phyloP scores from a whole-genome alignment of 2,329 filamentous ascomycete genomes.

The Cladophialophora psammophila region DNA sequence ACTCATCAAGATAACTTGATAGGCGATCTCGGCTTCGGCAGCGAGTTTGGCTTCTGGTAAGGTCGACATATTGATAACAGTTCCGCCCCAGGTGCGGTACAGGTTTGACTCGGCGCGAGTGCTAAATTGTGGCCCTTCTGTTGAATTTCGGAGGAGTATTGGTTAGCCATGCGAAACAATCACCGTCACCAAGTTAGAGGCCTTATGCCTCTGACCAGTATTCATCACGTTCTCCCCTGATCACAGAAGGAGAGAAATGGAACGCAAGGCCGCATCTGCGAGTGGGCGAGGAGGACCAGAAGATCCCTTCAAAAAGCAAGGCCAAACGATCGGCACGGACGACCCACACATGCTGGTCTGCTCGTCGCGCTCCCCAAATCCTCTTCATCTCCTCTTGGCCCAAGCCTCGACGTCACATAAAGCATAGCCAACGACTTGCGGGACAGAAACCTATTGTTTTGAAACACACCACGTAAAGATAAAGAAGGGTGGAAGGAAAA shows the following conservation, averaged over 20 bases:
- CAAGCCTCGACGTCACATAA: neutral
- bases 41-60: constrained; percentile 96
- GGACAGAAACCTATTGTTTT: constrained; percentile 2
- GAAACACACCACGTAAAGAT: neutral
- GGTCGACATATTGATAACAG: constrained; percentile 97
- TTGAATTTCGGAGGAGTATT: constrained; percentile 9
- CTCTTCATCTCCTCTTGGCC: neutral
- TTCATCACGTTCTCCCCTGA: too few species aligned
- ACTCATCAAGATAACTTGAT: constrained; percentile 99
- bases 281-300: neutral
- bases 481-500: neutral
- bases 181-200: neutral
- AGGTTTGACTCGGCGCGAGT: constrained; percentile 94
- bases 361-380: neutral
- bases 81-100: constrained; percentile 92
- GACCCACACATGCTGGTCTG: neutral
- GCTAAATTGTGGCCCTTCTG: constrained; percentile 95
- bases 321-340: neutral
- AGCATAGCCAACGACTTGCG: neutral
- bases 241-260: too few species aligned
- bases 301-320: neutral
- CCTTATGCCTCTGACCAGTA: neutral
- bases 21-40: constrained; percentile 92
- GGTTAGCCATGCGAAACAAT: neutral
- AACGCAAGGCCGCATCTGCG: too few species aligned